A percentile compares a stretch with the other conserved stretches of the same genome.
Evolutionary conservation across 2,329 filamentous ascomycete species (phyloP).

Genomic region (Aspergillus costaricaensis): DNA sequence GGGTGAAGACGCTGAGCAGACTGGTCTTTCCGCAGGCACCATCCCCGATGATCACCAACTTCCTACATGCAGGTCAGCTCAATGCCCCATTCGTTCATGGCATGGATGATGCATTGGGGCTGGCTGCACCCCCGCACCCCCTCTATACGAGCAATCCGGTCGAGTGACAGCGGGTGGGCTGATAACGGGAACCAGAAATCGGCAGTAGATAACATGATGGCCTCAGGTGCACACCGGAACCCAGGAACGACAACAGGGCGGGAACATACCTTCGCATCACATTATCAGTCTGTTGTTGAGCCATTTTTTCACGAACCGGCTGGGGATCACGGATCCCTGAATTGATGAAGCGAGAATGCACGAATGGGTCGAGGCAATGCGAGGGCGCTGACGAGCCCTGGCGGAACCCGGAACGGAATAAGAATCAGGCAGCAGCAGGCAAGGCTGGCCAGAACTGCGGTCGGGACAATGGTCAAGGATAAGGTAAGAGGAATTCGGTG

Average conservation of each 20-base stretch:
- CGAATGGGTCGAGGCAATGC: slow-evolving; percentile 10
- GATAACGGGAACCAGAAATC: slow-evolving; percentile 1
- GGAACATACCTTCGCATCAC: slow-evolving; percentile 59
- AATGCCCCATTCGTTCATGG: slow-evolving; percentile 12
- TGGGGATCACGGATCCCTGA: slow-evolving; percentile 5
- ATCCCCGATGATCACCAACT: slow-evolving; percentile 94
- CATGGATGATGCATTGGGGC: not conserved
- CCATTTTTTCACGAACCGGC: slow-evolving; percentile 32
- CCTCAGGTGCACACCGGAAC: not conserved
- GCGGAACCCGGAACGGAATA: slow-evolving; percentile 14
- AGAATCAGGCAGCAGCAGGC: slow-evolving; percentile 2
- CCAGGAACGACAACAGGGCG: not conserved
- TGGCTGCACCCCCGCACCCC: not conserved
- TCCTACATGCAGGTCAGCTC: slow-evolving; percentile 58
- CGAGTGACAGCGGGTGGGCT: not conserved
- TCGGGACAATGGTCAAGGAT: not conserved
- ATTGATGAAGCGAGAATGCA: slow-evolving; percentile 14
- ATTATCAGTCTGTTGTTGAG: slow-evolving; percentile 44
- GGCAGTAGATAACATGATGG: slow-evolving; percentile 1
- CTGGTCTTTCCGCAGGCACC: slow-evolving; percentile 98
- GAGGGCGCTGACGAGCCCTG: slow-evolving; percentile 14
- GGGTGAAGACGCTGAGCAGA: slow-evolving; percentile 93
- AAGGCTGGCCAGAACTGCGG: slow-evolving; percentile 1
- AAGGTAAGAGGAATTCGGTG: not conserved
- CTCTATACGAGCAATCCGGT: not conserved